Evolutionary conservation across 2,329 filamentous ascomycete species (phyloP).

Genomic region (Tolypocladium amazonense): DNA sequence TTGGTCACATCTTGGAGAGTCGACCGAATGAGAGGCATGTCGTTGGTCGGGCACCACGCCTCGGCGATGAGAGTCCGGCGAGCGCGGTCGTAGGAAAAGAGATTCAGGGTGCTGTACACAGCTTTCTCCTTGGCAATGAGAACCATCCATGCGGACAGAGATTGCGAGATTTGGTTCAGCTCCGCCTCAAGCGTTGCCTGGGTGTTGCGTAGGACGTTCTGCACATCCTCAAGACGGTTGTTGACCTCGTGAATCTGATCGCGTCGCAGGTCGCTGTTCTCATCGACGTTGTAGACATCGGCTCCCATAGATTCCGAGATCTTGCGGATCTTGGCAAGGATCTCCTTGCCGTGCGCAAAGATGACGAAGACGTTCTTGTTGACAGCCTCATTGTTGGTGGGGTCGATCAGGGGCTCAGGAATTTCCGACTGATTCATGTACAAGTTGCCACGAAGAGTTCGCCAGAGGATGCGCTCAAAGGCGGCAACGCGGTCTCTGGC

Average conservation of each 20-base stretch:
- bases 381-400: slow-evolving; percentile 80
- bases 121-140: slow-evolving; percentile 97
- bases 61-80: slow-evolving; percentile 95
- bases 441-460: slow-evolving; percentile 90
- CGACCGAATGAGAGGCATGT: slow-evolving; percentile 77
- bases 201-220: slow-evolving; percentile 88
- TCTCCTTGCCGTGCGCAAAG: slow-evolving; percentile 96
- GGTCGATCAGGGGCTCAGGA: slow-evolving; percentile 82
- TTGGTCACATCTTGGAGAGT: slow-evolving; percentile 96
- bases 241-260: slow-evolving; percentile 98
- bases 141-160: slow-evolving; percentile 92
- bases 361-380: slow-evolving; percentile 99
- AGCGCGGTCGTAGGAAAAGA: slow-evolving; percentile 92
- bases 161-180: slow-evolving; percentile 85
- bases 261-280: slow-evolving; percentile 88
- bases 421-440: slow-evolving; percentile 99
- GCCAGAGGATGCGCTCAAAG: slow-evolving; percentile 96
- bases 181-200: slow-evolving; percentile 90
- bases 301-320: slow-evolving; percentile 96
- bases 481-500: slow-evolving; percentile 83
- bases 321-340: slow-evolving; percentile 96
- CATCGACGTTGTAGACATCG: slow-evolving; percentile 91
- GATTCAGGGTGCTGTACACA: slow-evolving; percentile 89
- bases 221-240: slow-evolving; percentile 78
- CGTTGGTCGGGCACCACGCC: slow-evolving; percentile 92